phyloP scores from a whole-genome alignment of 257 asterid genomes.

The Rubia yunnanensis region DNA sequence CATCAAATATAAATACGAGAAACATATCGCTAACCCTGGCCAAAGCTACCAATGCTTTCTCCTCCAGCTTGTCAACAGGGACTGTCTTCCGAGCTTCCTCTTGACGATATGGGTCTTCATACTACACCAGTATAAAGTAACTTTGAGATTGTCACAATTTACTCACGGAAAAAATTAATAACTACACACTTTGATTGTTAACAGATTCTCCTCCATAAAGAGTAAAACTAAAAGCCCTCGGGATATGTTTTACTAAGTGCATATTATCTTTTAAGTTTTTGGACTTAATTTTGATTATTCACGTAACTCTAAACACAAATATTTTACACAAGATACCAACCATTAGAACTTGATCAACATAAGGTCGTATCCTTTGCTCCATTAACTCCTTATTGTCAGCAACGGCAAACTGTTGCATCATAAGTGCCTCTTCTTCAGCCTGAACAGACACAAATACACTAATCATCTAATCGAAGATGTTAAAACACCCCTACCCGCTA shows the following conservation, averaged over 20 bases:
- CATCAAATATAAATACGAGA: slow-evolving; percentile 8
- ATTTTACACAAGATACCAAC: slow-evolving; percentile 27
- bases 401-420: slow-evolving; percentile 67
- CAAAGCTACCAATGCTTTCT: slow-evolving; percentile 74
- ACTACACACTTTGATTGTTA: not conserved
- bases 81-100: slow-evolving; percentile 77
- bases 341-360: slow-evolving; percentile 59
- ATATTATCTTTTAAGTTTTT: too few species aligned
- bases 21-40: slow-evolving; percentile 62
- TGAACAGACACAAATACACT: slow-evolving; percentile 24
- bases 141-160: not conserved
- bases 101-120: slow-evolving; percentile 69
- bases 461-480: not conserved
- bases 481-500: not conserved
- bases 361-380: slow-evolving; percentile 61
- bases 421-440: slow-evolving; percentile 93
- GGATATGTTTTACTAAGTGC: too few species aligned
- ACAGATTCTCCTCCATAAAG: not conserved
- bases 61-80: slow-evolving; percentile 81
- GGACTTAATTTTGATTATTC: not conserved
- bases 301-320: not conserved
- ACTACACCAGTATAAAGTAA: slow-evolving; percentile 40
- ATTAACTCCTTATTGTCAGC: slow-evolving; percentile 49
- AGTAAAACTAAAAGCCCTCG: not conserved
- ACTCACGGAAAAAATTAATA: not conserved